A percentile compares a stretch with the other conserved stretches of the same genome.
Evolutionary conservation across 768 basidiomycete genomes (phyloP).

Genomic region (Xerocomellus amylosporus): DNA sequence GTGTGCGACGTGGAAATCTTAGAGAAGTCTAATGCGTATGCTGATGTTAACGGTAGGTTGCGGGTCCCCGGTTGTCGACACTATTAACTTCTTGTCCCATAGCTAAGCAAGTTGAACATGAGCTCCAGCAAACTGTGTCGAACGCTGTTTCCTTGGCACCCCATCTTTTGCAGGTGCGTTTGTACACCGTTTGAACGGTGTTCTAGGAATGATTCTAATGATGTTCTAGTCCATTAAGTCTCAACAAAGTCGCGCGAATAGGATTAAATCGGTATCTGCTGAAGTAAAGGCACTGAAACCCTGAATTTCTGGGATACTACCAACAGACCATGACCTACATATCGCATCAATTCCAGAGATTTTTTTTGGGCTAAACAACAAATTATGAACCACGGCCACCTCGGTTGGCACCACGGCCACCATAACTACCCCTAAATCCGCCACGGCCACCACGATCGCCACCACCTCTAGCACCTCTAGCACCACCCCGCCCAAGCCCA

Average conservation of each 20-base stretch:
- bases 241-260: constrained; percentile 51
- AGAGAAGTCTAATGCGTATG: constrained; percentile 3
- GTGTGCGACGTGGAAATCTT: constrained; percentile 27
- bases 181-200: not conserved
- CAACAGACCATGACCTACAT: not conserved
- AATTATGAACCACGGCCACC: constrained; percentile 50
- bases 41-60: constrained; percentile 12
- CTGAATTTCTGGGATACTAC: constrained; percentile 24
- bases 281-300: constrained; percentile 53
- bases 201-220: not conserved
- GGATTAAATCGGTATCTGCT: constrained; percentile 42
- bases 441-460: constrained; percentile 44
- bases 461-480: constrained; percentile 38
- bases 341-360: not conserved
- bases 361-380: not conserved
- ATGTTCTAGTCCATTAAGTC: constrained; percentile 41
- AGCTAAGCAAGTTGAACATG: constrained; percentile 23
- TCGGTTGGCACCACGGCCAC: constrained; percentile 40
- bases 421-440: constrained; percentile 46
- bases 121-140: constrained; percentile 26
- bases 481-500: constrained; percentile 36
- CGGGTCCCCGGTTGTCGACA: not conserved
- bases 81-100: constrained; percentile 1
- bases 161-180: constrained; percentile 51
- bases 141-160: constrained; percentile 42